These are phyloP conservation scores for Xerocomus brunneocitrinus DNA, from an alignment of 768 basidiomycete species.

Conservation along the genomic window DNA sequence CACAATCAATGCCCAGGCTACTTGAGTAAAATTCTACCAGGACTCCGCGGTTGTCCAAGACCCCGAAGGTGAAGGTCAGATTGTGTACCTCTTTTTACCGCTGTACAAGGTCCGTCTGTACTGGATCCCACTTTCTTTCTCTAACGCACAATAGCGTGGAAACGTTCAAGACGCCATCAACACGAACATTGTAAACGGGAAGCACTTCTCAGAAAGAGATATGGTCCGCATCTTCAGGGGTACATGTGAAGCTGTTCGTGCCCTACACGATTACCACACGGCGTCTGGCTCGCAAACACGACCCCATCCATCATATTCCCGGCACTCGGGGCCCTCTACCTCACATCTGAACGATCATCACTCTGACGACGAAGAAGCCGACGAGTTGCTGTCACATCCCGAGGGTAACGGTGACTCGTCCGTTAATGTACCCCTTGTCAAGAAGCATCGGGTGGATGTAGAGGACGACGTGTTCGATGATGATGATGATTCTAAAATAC, in stretches of 20 bases:
- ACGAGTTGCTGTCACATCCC: slow-evolving; percentile 69
- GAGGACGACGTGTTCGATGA: slow-evolving; percentile 72
- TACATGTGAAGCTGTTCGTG: slow-evolving; percentile 88
- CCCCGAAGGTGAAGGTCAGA: slow-evolving; percentile 86
- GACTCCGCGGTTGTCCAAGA: slow-evolving; percentile 96
- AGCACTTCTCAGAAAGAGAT: slow-evolving; percentile 81
- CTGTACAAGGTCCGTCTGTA: slow-evolving; percentile 68
- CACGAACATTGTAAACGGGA: slow-evolving; percentile 73
- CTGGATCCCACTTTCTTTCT: background rate
- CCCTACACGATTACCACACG: slow-evolving; percentile 87
- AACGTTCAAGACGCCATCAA: slow-evolving; percentile 96
- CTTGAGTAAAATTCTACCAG: slow-evolving; percentile 33
- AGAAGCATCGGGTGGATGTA: slow-evolving; percentile 45
- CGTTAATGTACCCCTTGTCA: slow-evolving; percentile 56
- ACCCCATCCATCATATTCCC: slow-evolving; percentile 20
- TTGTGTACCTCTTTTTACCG: slow-evolving; percentile 95
- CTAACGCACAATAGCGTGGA: slow-evolving; percentile 55
- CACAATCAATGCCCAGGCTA: background rate
- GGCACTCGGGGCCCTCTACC: slow-evolving; percentile 16
- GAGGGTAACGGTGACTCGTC: slow-evolving; percentile 55
- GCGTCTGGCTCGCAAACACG: slow-evolving; percentile 28
- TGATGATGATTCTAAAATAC: slow-evolving; percentile 60
- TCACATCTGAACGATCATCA: slow-evolving; percentile 27
- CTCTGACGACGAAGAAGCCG: slow-evolving; percentile 56
- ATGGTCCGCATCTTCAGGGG: slow-evolving; percentile 90